Conservation (phyloP, 495 filamentous ascomycete species). For the Extremus antarcticus region DNA sequence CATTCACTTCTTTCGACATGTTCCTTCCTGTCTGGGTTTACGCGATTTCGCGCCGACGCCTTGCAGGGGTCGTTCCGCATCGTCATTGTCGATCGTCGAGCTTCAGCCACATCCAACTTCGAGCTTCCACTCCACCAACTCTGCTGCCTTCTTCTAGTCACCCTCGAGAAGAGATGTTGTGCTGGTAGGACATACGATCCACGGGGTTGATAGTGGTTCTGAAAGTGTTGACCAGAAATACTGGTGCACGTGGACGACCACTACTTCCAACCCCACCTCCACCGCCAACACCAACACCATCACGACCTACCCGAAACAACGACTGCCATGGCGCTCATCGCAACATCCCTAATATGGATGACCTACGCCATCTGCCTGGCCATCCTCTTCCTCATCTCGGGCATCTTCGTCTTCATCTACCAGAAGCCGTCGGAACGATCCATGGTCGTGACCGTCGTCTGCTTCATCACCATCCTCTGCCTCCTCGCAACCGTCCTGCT, state of each 20-base stretch:
- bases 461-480: constrained; percentile 71
- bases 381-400: constrained; percentile 57
- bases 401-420: constrained; percentile 75
- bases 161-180: background rate
- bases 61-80: too few relatives aligned
- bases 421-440: constrained; percentile 82
- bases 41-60: too few relatives aligned
- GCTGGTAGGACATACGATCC: background rate
- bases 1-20: too few relatives aligned
- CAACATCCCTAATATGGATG: constrained; percentile 80
- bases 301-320: background rate
- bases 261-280: too few relatives aligned
- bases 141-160: background rate
- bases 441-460: constrained; percentile 63
- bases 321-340: constrained; percentile 49
- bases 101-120: background rate
- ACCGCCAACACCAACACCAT: background rate
- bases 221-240: background rate
- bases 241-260: too few relatives aligned
- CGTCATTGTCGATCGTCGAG: background rate
- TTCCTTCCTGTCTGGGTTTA: too few relatives aligned
- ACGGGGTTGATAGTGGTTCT: too few relatives aligned
- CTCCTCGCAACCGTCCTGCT: constrained; percentile 88
- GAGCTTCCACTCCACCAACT: background rate
- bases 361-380: constrained; percentile 73